Percentiles rank a stretch among this genome's conserved stretches.
Evolutionary conservation across 768 basidiomycete genomes (phyloP).

Genomic region (Lactarius sanguifluus): DNA sequence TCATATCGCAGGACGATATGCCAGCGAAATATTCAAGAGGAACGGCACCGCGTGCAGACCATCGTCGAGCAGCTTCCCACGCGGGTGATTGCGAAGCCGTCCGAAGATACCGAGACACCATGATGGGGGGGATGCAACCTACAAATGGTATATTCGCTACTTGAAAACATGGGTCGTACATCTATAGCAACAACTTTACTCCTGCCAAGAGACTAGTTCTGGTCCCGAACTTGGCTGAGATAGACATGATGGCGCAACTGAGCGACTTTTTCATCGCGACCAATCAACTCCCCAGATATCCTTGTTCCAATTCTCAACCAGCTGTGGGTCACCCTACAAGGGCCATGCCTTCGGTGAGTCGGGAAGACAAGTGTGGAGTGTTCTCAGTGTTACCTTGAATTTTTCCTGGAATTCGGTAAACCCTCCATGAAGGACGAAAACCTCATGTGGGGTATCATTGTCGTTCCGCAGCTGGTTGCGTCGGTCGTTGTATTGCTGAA

Average conservation of each 20-base stretch:
- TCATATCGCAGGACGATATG: slow-evolving; percentile 56
- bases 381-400: slow-evolving; percentile 53
- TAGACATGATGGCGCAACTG: neutral
- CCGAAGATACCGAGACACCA: slow-evolving; percentile 34
- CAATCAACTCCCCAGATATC: slow-evolving; percentile 57
- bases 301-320: slow-evolving; percentile 78
- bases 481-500: slow-evolving; percentile 56
- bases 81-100: slow-evolving; percentile 44
- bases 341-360: neutral
- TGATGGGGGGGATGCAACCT: neutral
- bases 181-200: slow-evolving; percentile 4
- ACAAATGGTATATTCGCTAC: slow-evolving; percentile 24
- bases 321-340: slow-evolving; percentile 56
- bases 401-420: slow-evolving; percentile 69
- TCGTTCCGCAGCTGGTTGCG: slow-evolving; percentile 52
- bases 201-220: neutral
- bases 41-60: slow-evolving; percentile 53
- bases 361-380: slow-evolving; percentile 14
- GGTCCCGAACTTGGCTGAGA: neutral
- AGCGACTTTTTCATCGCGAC: slow-evolving; percentile 21
- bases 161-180: slow-evolving; percentile 8
- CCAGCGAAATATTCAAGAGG: slow-evolving; percentile 52
- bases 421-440: slow-evolving; percentile 68
- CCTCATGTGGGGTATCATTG: slow-evolving; percentile 50
- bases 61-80: slow-evolving; percentile 63